A percentile compares a stretch with the other conserved stretches of the same genome.
phyloP scores from a whole-genome alignment of 495 filamentous ascomycete species.

The Aspergillus funiculosus region DNA sequence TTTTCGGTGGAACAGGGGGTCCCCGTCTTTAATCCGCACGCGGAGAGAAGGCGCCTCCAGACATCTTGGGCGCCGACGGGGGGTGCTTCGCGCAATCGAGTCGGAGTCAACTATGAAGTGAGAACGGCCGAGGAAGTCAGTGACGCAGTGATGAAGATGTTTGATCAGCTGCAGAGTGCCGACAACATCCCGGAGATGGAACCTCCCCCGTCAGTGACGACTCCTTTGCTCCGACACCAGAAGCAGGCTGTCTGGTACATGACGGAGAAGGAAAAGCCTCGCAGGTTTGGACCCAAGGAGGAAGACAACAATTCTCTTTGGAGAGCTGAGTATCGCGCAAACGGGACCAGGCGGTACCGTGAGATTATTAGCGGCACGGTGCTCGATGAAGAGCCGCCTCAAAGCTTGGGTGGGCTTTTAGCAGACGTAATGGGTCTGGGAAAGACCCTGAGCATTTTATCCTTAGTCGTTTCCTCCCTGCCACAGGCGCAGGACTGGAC shows the following conservation, averaged over 20 bases:
- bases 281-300: conserved; percentile 48
- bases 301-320: conserved; percentile 67
- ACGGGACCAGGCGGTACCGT: conserved; percentile 57
- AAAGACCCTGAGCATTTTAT: conserved; percentile 86
- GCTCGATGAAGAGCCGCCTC: conserved; percentile 56
- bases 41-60: conserved; percentile 39
- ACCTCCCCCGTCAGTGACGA: conserved; percentile 53
- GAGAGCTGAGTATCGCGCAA: conserved; percentile 48
- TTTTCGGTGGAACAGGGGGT: conserved; percentile 57
- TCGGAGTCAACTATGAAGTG: conserved; percentile 42
- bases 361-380: conserved; percentile 78
- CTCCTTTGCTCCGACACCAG: conserved; percentile 76
- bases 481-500: conserved; percentile 53
- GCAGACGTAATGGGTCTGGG: conserved; percentile 98
- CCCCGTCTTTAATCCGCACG: conserved; percentile 64
- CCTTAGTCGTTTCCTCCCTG: conserved; percentile 61
- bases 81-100: conserved; percentile 23
- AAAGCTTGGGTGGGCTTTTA: conserved; percentile 78
- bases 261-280: conserved; percentile 67
- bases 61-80: conserved; percentile 19
- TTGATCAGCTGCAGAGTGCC: conserved; percentile 67
- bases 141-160: conserved; percentile 77
- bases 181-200: conserved; percentile 76
- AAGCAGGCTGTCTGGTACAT: conserved; percentile 90
- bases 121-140: conserved; percentile 79